phyloP scores from a whole-genome alignment of 75 land plant species.

The Cunninghamia lanceolata region DNA sequence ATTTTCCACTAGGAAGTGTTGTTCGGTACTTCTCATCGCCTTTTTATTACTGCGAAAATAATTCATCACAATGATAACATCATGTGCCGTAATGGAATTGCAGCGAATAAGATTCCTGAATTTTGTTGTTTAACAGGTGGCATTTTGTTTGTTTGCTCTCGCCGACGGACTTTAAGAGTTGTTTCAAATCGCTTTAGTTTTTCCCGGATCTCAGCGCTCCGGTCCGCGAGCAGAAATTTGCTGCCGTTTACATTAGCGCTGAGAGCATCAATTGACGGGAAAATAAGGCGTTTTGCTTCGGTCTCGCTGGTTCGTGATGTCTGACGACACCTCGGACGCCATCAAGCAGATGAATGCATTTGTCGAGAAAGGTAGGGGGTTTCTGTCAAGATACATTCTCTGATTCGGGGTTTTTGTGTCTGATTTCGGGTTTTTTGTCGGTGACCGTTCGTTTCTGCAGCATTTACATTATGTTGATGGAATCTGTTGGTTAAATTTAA shows the following conservation, averaged over 20 bases:
- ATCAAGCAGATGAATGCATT: conserved; percentile 10
- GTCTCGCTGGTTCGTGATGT: conserved; percentile 6
- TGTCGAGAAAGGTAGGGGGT: not conserved
- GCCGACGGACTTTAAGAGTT: not conserved
- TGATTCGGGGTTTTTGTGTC: not conserved
- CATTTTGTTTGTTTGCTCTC: not conserved
- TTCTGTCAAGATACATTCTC: not conserved
- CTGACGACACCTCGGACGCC: not conserved
- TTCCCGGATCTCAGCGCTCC: not conserved
- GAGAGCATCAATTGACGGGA: not conserved
- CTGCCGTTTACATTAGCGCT: not conserved
- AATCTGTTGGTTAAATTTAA: too few species aligned
- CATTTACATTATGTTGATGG: too few species aligned
- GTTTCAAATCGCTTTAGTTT: not conserved
- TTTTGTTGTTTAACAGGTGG: not conserved
- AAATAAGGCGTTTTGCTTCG: not conserved
- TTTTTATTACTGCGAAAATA: not conserved
- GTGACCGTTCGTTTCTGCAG: too few species aligned
- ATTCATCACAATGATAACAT: not conserved
- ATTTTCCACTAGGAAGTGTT: not conserved
- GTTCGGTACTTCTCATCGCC: not conserved
- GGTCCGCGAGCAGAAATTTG: not conserved
- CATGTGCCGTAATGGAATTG: not conserved
- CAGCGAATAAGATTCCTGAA: not conserved
- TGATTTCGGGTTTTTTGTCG: too few species aligned